Evolutionary conservation across 208 protist genomes (phyloP).

Genomic region (Acanthamoeba quina): DNA sequence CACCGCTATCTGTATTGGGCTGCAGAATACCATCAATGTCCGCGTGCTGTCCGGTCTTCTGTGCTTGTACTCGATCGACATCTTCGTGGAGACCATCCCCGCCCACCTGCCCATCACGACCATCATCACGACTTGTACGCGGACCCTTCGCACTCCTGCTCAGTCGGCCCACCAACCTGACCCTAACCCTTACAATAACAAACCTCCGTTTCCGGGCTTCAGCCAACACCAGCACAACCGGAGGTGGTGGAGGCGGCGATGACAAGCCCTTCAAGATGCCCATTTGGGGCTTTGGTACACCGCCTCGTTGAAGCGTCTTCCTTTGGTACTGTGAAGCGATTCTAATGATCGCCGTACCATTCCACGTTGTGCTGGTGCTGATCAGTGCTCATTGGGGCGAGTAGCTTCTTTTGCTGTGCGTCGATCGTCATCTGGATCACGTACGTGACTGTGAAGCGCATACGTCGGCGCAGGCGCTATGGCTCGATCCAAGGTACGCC

Average conservation of each 20-base stretch:
- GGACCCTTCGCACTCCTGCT: background rate
- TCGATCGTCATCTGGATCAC: slow-evolving; percentile 3
- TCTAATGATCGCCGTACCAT: too few species aligned
- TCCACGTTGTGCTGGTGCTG: background rate
- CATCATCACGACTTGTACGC: slow-evolving; percentile 38
- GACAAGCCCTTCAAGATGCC: slow-evolving; percentile 50
- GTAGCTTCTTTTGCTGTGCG: slow-evolving; percentile 1
- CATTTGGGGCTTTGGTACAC: slow-evolving; percentile 28
- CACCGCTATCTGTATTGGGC: background rate
- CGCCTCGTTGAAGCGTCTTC: background rate
- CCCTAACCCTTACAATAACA: background rate
- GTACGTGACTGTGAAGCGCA: slow-evolving; percentile 16
- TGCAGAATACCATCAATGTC: slow-evolving; percentile 57
- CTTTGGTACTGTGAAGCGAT: too few species aligned
- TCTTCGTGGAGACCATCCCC: slow-evolving; percentile 33
- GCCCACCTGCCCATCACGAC: slow-evolving; percentile 29
- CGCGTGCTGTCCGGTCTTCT: slow-evolving; percentile 9
- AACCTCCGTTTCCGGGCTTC: background rate
- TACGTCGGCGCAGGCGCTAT: slow-evolving; percentile 10
- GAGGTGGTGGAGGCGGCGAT: background rate
- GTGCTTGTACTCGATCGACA: slow-evolving; percentile 37
- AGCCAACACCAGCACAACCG: slow-evolving; percentile 14
- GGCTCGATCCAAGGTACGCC: background rate
- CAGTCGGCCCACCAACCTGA: background rate
- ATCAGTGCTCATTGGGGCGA: slow-evolving; percentile 17